Evolutionary conservation across 73 alveolate species (phyloP), one percentile per base, ranked within the genome.

Genomic region (Paramecium sonneborni): DNA sequence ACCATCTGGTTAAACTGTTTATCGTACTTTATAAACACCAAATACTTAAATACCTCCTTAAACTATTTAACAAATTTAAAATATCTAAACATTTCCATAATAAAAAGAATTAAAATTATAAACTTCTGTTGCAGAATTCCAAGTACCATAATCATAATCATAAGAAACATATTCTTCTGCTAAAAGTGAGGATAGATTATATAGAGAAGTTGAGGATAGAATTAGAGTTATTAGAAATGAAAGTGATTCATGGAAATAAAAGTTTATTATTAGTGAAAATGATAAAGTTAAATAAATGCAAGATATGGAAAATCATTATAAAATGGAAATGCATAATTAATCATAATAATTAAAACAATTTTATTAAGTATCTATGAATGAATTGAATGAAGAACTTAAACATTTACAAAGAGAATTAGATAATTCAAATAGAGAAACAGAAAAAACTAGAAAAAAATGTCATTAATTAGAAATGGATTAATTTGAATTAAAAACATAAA

Each of bases 391-490:
- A 1, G 90, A 79, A 12, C 15, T 79, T 1, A 79, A 79, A 79
- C 74, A 43, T 46, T 44, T 79, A 26, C 24, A 79, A 79, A 79
- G 74, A 18, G 90, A 79, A 46, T 34, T 79, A 14, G 90, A 79
- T 79, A 46, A 39, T 30, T 38, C 90, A 43, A 79, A 79, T 43
- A 79, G 32, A 26, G 90, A 79, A 21, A 26, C 30, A 20, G 90
- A 79, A 44, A 79, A 79, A 46, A 43, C 32, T 0, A 79, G 90
- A 21, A 39, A 79, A 24, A 79, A 79, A 46, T 20, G 76, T 44
- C 90, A 79, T 79, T 23, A 38, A 43, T 79, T 79, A 79, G 90
- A 79, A 26, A 30, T 79, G 74, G 90, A 79, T 41, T 24, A 79
- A 79, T 79, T 79, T 79, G 90, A 79, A 26, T 24, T 79, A 43